These are phyloP conservation scores for Dysphania ambrosioides DNA, from an alignment of 148 eudicot genomes.

Conservation along the genomic window DNA sequence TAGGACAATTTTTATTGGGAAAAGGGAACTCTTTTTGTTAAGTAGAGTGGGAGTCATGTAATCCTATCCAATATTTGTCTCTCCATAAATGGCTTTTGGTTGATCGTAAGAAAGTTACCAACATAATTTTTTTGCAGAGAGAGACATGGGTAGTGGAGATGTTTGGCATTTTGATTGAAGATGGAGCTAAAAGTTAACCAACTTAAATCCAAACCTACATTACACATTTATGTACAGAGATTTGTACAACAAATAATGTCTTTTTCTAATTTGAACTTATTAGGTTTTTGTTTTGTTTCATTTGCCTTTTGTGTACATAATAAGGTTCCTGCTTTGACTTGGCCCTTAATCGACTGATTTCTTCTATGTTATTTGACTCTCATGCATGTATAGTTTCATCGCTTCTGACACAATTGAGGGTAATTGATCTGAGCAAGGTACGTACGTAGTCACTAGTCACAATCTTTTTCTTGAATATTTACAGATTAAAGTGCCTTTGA, in stretches of 20 bases:
- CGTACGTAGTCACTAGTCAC: background rate
- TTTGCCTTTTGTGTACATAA: slow-evolving; percentile 21
- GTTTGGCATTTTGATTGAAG: slow-evolving; percentile 24
- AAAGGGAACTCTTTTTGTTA: background rate
- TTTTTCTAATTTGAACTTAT: background rate
- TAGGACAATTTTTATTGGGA: slow-evolving; percentile 7
- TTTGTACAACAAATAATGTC: slow-evolving; percentile 14
- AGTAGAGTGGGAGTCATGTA: slow-evolving; percentile 10
- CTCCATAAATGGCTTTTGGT: slow-evolving; percentile 21
- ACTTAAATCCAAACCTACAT: slow-evolving; percentile 24
- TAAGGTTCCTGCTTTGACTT: slow-evolving; percentile 15
- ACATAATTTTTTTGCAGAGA: background rate
- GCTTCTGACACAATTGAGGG: background rate
- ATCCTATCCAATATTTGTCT: slow-evolving; percentile 33
- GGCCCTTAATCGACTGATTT: background rate
- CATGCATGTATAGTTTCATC: background rate
- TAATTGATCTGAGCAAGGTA: too few species aligned
- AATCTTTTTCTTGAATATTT: background rate
- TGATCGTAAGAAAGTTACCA: background rate
- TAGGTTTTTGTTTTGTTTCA: slow-evolving; percentile 21
- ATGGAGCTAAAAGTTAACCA: slow-evolving; percentile 22
- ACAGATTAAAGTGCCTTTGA: too few species aligned
- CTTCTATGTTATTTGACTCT: background rate
- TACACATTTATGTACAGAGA: slow-evolving; percentile 7
- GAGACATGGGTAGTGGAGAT: slow-evolving; percentile 30